Conservation (phyloP, 164 flowering plant species). For the Vitis rupestris region DNA sequence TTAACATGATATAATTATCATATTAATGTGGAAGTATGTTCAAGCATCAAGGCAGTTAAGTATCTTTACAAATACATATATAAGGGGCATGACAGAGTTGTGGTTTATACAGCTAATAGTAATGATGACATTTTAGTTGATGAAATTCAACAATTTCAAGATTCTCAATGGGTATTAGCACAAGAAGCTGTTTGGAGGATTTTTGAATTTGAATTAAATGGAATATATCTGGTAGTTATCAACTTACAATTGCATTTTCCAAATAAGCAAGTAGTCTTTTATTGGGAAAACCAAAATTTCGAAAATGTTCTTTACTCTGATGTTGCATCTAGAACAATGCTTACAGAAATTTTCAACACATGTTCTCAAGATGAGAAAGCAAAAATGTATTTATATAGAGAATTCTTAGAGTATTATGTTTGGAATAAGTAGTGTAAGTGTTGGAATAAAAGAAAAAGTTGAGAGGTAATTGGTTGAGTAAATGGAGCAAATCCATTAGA, state of each 20-base stretch:
- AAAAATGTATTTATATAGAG: background rate
- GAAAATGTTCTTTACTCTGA: background rate
- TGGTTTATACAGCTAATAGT: no score
- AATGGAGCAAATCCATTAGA: no score
- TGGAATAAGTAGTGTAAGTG: no score
- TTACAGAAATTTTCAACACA: background rate
- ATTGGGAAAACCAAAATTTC: background rate
- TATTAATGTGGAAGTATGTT: background rate
- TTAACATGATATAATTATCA: background rate
- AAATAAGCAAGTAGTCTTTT: background rate
- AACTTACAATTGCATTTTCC: background rate
- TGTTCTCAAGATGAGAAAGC: background rate
- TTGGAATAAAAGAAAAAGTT: no score
- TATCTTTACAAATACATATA: no score
- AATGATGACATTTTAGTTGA: background rate
- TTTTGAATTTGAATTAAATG: background rate
- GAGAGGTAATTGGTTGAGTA: no score
- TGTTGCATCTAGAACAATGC: background rate
- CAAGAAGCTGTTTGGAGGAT: background rate
- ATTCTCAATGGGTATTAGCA: background rate
- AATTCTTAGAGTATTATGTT: background rate
- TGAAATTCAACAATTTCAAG: slow-evolving; percentile 1
- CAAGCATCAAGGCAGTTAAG: no score
- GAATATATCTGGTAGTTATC: background rate
- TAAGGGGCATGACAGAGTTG: no score